phyloP scores from a whole-genome alignment of 2,329 filamentous ascomycete genomes.

The Stachybotrys echinatus region DNA sequence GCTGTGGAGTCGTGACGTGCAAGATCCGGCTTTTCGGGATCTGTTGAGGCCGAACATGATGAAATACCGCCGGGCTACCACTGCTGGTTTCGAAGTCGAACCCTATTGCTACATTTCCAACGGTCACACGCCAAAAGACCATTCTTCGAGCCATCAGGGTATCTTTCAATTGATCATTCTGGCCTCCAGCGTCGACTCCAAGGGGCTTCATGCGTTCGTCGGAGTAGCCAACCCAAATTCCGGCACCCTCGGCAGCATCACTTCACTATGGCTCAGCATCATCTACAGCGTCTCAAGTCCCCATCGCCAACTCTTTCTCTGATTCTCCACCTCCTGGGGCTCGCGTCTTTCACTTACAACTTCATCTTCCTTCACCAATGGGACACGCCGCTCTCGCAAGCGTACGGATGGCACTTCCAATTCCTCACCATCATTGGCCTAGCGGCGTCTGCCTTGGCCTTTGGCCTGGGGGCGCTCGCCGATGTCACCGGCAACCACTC shows the following conservation, averaged over 20 bases:
- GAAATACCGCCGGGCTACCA: neutral
- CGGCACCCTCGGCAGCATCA: neutral
- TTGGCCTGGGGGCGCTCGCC: conserved; percentile 55
- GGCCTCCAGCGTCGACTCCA: neutral
- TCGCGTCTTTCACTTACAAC: conserved; percentile 46
- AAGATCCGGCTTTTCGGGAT: neutral
- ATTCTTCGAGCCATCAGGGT: too few relatives aligned
- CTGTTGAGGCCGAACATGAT: neutral
- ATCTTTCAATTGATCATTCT: neutral
- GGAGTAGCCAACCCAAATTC: neutral
- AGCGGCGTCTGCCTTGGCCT: conserved; percentile 54
- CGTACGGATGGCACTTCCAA: conserved; percentile 65
- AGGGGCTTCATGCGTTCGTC: neutral
- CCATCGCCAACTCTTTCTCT: conserved; percentile 61
- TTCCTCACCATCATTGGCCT: conserved; percentile 73
- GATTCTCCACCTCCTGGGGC: conserved; percentile 51
- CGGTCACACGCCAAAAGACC: too few relatives aligned
- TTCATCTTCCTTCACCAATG: conserved; percentile 46
- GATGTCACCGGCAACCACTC: conserved; percentile 53
- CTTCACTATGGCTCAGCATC: conserved; percentile 34
- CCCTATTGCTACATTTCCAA: too few relatives aligned
- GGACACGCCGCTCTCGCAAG: conserved; percentile 46
- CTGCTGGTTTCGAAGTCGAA: too few relatives aligned
- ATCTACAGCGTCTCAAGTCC: conserved; percentile 59
- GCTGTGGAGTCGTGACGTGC: neutral